Evolutionary conservation across 192 early-diverging fungal species (phyloP), one percentile per base, ranked within the genome.

Genomic region (Backusella sp.): DNA sequence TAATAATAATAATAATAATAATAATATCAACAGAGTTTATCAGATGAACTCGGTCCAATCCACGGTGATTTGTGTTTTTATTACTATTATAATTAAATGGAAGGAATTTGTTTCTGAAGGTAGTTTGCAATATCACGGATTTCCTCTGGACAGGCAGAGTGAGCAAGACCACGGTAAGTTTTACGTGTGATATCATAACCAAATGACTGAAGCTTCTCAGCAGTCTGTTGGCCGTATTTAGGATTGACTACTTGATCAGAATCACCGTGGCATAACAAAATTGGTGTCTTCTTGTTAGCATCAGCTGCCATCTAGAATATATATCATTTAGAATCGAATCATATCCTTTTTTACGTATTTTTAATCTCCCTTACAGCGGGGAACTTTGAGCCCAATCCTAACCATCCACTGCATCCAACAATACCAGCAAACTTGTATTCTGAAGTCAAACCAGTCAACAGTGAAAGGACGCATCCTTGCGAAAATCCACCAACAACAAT

Each of bases 401-500:
- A n/a, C 80, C 96, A 99, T 3, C 92, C 93, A 81, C 94, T 95
- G 32, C 97, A 81, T 9, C 84, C 89, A 28, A 90, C 84, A 44
- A 95, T 87, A 0, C 92, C 95, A 11, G 81, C 93, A 15, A 94
- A 83, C 74, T 90, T 89, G 53, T 86, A 81, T 76, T 91, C 91
- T 6, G 91, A 88, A 37, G 92, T 91, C 74, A 97, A 79, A 3
- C 86, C 90, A 6, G 89, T 88, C 71, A 94, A 79, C 53, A 97
- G 80, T 9, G 93, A 72, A 83, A 96, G 86, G 0, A 92, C 96
- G 11, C 42, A 66, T 70, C 81, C 96, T 82, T 99, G 98, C n/a
- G 95, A 97, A 76, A 99, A 99, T 1, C 98, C 98, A 70, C 95
- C 96, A 23, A 99, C 68, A 49, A 98, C 90, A 68, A 99, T 99